Conservation (phyloP, 306 rosid genomes). For the Sindora glabra region DNA sequence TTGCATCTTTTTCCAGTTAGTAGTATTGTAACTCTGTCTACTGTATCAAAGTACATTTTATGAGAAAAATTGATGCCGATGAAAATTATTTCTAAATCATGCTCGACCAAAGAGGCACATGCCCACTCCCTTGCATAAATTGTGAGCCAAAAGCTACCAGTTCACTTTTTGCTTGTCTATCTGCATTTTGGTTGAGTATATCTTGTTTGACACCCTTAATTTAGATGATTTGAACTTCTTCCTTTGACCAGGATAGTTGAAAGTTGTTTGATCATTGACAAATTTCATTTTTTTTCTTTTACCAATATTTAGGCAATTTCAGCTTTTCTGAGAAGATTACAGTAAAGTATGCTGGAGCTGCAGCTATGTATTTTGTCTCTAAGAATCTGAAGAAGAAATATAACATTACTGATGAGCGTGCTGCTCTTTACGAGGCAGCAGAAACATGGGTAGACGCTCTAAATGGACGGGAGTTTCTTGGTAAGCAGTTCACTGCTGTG, state of each 20-base stretch:
- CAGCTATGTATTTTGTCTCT: constrained; percentile 93
- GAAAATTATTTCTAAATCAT: background rate
- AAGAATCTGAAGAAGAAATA: constrained; percentile 93
- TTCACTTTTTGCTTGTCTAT: background rate
- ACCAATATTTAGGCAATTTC: constrained; percentile 68
- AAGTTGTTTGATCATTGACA: background rate
- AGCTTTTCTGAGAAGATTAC: constrained; percentile 62
- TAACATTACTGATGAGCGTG: constrained; percentile 91
- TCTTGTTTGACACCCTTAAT: background rate
- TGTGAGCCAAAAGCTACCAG: too few relatives aligned
- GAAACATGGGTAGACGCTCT: constrained; percentile 95
- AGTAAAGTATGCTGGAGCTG: constrained; percentile 93
- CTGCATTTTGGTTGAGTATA: background rate
- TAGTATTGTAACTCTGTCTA: background rate
- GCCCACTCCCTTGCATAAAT: background rate
- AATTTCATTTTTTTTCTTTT: background rate
- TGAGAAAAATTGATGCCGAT: background rate
- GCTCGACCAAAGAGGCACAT: background rate
- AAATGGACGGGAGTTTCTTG: constrained; percentile 77
- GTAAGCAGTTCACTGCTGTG: constrained; percentile 34
- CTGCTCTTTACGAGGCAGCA: constrained; percentile 88
- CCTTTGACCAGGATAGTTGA: constrained; percentile 10
- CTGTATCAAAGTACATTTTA: background rate
- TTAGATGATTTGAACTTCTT: background rate
- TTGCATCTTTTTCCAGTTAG: background rate